Conservation (phyloP, 169 alveolate genomes). For the Plasmodium chabaudi region DNA sequence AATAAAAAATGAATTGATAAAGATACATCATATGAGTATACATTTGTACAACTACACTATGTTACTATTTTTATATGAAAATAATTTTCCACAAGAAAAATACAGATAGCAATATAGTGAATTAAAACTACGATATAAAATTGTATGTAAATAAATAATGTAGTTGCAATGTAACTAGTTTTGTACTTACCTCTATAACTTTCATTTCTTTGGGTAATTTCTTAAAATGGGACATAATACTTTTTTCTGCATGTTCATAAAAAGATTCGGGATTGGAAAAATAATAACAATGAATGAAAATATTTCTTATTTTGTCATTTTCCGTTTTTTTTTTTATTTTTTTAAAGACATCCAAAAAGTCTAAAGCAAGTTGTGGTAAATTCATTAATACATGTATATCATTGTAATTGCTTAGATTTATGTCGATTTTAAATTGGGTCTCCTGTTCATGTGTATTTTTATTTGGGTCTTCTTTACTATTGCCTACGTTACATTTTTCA, state of each 20-base stretch:
- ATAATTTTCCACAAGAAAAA: too few species aligned
- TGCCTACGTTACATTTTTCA: neutral
- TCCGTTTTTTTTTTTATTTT: slow-evolving; percentile 9
- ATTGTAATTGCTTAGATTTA: slow-evolving; percentile 75
- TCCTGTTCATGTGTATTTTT: neutral
- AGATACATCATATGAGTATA: neutral
- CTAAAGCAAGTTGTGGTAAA: slow-evolving; percentile 91
- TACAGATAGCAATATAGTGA: too few species aligned
- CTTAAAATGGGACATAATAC: slow-evolving; percentile 32
- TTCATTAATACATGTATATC: slow-evolving; percentile 91
- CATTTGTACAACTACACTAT: neutral
- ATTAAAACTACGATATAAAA: too few species aligned
- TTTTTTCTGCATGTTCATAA: slow-evolving; percentile 61
- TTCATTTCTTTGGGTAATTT: slow-evolving; percentile 42
- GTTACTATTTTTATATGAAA: neutral
- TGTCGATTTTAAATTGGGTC: slow-evolving; percentile 69
- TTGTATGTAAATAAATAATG: too few species aligned
- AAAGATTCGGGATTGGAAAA: slow-evolving; percentile 62
- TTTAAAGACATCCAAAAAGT: slow-evolving; percentile 86
- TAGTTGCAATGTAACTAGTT: too few species aligned
- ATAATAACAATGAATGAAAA: slow-evolving; percentile 53
- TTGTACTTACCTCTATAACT: slow-evolving; percentile 39
- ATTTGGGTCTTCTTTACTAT: neutral
- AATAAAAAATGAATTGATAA: slow-evolving; percentile 1
- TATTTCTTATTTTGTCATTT: slow-evolving; percentile 32